These are phyloP conservation scores for Citropsis articulata DNA, from an alignment of 345 rosid genomes.

Conservation along the genomic window DNA sequence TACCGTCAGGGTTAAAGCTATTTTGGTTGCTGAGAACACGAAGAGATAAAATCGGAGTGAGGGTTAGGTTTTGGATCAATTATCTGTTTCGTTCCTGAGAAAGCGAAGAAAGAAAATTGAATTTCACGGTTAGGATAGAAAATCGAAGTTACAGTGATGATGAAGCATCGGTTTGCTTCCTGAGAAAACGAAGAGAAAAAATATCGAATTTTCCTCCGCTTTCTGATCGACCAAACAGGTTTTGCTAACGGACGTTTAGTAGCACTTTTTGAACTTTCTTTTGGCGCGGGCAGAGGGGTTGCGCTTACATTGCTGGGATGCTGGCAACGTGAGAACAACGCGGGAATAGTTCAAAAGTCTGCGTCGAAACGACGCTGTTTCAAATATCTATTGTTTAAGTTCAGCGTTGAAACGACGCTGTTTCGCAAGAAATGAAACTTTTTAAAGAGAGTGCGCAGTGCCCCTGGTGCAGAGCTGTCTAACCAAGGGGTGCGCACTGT, in stretches of 20 bases:
- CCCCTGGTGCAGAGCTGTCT: neutral
- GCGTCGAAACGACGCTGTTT: conserved; percentile 7
- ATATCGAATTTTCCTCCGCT: neutral
- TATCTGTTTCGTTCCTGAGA: neutral
- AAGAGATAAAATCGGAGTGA: neutral
- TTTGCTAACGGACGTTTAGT: neutral
- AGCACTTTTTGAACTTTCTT: neutral
- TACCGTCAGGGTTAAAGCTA: neutral
- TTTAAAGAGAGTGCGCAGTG: neutral
- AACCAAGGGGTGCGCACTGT: neutral
- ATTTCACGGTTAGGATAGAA: neutral
- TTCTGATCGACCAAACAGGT: conserved; percentile 21
- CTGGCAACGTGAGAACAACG: neutral
- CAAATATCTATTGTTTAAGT: neutral
- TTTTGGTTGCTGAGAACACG: conserved; percentile 18
- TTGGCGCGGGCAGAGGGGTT: conserved; percentile 3
- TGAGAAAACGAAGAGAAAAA: conserved; percentile 11
- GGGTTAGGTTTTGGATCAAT: neutral
- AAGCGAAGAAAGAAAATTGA: neutral
- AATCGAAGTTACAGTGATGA: neutral
- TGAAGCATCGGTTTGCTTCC: conserved; percentile 8
- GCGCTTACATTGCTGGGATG: too few relatives aligned
- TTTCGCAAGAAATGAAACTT: neutral
- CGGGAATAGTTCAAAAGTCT: neutral
- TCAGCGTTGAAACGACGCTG: too few relatives aligned